Percentiles rank a stretch among this genome's conserved stretches.
These are phyloP conservation scores for Psilocybe mexicana DNA, from an alignment of 1,284 basidiomycete genomes.

Conservation along the genomic window DNA sequence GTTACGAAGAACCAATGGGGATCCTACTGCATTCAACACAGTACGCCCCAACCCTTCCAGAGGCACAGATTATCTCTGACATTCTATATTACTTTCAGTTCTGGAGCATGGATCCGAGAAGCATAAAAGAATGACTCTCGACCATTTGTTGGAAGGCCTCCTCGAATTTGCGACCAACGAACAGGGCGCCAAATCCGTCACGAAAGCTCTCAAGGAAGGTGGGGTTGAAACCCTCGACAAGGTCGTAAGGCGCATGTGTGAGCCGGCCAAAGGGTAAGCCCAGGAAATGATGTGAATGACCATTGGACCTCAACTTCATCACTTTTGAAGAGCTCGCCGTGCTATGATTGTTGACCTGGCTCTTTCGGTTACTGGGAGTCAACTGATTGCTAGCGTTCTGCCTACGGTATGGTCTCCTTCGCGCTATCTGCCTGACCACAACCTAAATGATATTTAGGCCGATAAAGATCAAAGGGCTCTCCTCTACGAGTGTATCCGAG, in stretches of 20 bases:
- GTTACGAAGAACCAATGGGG: slow-evolving; percentile 87
- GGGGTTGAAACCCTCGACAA: slow-evolving; percentile 70
- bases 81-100: slow-evolving; percentile 43
- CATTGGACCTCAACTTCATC: neutral
- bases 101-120: slow-evolving; percentile 76
- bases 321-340: slow-evolving; percentile 56
- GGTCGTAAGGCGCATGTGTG: slow-evolving; percentile 77
- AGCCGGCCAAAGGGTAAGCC: slow-evolving; percentile 71
- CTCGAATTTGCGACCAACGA: slow-evolving; percentile 77
- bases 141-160: slow-evolving; percentile 69
- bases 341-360: slow-evolving; percentile 83
- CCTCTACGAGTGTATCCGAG: slow-evolving; percentile 79
- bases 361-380: slow-evolving; percentile 78
- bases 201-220: slow-evolving; percentile 81
- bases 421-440: neutral
- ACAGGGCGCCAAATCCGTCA: slow-evolving; percentile 80
- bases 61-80: neutral
- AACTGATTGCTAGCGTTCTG: slow-evolving; percentile 75
- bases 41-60: slow-evolving; percentile 42
- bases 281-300: too few species aligned
- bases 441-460: slow-evolving; percentile 44
- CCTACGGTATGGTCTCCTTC: slow-evolving; percentile 53
- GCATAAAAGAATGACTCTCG: slow-evolving; percentile 70
- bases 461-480: slow-evolving; percentile 78
- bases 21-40: slow-evolving; percentile 80